phyloP scores from a whole-genome alignment of 2,329 filamentous ascomycete species.

The Diaporthe citrichinensis region DNA sequence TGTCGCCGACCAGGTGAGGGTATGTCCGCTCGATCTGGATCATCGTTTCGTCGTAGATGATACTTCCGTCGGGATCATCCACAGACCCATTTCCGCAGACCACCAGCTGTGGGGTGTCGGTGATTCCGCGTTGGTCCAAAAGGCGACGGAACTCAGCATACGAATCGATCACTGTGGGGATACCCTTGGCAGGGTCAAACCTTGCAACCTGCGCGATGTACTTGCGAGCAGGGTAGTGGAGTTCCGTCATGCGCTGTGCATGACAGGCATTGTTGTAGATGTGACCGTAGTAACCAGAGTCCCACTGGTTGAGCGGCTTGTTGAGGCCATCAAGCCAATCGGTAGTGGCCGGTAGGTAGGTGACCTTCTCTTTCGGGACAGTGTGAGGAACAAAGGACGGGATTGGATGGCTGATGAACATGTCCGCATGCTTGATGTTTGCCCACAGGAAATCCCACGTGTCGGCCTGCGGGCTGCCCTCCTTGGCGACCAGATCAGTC shows the following conservation, averaged over 20 bases:
- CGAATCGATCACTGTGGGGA: constrained; percentile 81
- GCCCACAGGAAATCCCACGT: constrained; percentile 84
- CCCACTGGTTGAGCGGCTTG: constrained; percentile 79
- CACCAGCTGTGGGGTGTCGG: constrained; percentile 77
- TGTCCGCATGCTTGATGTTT: constrained; percentile 77
- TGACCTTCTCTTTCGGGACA: constrained; percentile 76
- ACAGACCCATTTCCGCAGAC: constrained; percentile 85
- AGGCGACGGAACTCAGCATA: constrained; percentile 80
- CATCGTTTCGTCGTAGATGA: constrained; percentile 81
- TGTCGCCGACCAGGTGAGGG: constrained; percentile 72
- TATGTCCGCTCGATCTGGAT: constrained; percentile 75
- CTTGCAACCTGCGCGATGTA: constrained; percentile 87
- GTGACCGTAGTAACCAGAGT: constrained; percentile 80
- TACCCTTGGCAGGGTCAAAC: constrained; percentile 88
- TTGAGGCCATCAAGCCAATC: constrained; percentile 89
- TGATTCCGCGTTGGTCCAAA: constrained; percentile 65
- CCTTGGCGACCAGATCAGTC: constrained; percentile 76
- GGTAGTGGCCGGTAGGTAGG: constrained; percentile 84
- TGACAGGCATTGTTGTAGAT: constrained; percentile 77
- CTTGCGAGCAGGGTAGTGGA: constrained; percentile 72
- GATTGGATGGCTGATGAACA: constrained; percentile 88
- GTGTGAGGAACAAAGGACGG: constrained; percentile 79
- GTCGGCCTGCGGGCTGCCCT: constrained; percentile 77
- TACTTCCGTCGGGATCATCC: constrained; percentile 82
- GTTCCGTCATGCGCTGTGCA: constrained; percentile 71